Evolutionary conservation across 176 grass and related monocot species (phyloP).

Genomic region (Carex parvula): DNA sequence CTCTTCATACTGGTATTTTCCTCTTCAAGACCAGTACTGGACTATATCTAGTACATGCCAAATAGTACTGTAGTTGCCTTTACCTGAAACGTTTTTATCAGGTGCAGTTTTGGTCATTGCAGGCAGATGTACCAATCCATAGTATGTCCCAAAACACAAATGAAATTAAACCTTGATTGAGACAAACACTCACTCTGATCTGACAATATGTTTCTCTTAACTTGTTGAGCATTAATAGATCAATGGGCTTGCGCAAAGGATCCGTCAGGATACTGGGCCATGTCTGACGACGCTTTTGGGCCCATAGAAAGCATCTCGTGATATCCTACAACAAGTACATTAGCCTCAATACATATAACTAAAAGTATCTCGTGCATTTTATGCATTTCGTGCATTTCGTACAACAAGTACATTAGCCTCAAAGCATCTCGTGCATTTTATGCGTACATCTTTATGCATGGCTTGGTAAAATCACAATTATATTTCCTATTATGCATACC

Average conservation of each 20-base stretch:
- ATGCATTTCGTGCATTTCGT: constrained; percentile 57
- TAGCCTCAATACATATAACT: neutral
- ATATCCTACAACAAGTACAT: constrained; percentile 63
- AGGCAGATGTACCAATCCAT: neutral
- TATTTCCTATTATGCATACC: constrained; percentile 41
- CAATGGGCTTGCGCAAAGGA: constrained; percentile 72
- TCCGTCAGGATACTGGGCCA: constrained; percentile 83
- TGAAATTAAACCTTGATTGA: constrained; percentile 18
- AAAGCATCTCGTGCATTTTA: neutral
- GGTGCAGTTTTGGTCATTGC: neutral
- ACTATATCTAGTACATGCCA: neutral
- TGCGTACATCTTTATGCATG: neutral
- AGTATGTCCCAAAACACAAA: neutral
- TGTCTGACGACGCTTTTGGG: constrained; percentile 61
- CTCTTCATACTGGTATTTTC: neutral
- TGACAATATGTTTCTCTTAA: constrained; percentile 84
- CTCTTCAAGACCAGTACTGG: neutral
- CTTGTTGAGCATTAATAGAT: constrained; percentile 95
- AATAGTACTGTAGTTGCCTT: neutral
- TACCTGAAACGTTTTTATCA: neutral
- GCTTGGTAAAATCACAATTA: neutral
- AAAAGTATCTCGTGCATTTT: neutral
- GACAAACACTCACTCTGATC: constrained; percentile 59
- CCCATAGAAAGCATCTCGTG: constrained; percentile 89
- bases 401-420: constrained; percentile 24